Conservation (phyloP, 2,329 filamentous ascomycete species). For the Diatrype stigma region DNA sequence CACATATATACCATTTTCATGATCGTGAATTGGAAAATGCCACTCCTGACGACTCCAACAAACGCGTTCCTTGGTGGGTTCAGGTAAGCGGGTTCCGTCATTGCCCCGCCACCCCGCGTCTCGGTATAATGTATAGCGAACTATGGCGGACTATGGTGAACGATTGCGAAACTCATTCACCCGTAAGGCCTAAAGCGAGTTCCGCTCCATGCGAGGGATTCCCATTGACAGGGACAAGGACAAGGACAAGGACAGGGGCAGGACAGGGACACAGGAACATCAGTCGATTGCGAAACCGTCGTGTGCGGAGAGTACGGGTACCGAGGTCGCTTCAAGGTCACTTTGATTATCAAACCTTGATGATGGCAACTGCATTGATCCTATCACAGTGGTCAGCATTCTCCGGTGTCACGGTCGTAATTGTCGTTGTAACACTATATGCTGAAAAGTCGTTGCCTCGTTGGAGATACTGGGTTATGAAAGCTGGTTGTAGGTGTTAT, state of each 20-base stretch:
- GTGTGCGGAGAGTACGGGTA: neutral
- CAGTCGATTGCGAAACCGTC: too few species aligned
- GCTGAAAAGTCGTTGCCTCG: neutral
- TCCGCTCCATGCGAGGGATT: too few species aligned
- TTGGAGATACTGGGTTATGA: neutral
- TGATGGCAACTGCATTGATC: too few species aligned
- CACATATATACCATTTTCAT: neutral
- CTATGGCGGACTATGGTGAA: conserved; percentile 1
- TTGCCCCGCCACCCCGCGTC: conserved; percentile 20
- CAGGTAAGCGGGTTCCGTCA: neutral
- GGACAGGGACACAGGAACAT: too few species aligned
- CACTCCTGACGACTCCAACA: neutral
- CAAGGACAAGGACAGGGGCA: too few species aligned
- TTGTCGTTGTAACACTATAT: neutral
- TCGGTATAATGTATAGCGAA: conserved; percentile 18
- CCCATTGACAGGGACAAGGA: too few species aligned
- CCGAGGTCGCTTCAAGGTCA: neutral
- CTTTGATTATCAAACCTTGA: too few species aligned
- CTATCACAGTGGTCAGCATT: too few species aligned
- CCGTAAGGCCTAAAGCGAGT: too few species aligned
- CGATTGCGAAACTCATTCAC: too few species aligned
- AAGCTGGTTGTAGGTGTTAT: neutral
- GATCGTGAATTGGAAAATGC: neutral
- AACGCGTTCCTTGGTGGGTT: neutral
- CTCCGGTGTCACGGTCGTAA: neutral